Evolutionary conservation across 148 eudicot species (phyloP).

Genomic region (Diospyros lotus): DNA sequence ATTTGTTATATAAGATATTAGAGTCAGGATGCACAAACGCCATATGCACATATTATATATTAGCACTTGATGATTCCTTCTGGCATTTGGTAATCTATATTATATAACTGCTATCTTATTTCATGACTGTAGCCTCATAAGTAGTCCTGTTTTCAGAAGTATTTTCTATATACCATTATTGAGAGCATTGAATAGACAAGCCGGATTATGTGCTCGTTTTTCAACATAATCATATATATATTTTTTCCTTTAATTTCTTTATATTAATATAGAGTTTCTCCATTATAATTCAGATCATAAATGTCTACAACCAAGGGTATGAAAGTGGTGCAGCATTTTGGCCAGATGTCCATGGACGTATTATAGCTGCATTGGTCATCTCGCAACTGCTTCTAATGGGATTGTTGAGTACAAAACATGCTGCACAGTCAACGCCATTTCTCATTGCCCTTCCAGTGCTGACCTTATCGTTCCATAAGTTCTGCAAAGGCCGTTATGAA

Average conservation of each 20-base stretch:
- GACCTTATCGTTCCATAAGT: constrained; percentile 69
- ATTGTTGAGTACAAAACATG: constrained; percentile 34
- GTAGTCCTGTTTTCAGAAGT: not conserved
- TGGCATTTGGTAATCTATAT: not conserved
- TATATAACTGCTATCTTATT: too few species aligned
- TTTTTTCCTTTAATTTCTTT: not conserved
- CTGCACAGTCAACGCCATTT: constrained; percentile 69
- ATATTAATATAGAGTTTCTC: not conserved
- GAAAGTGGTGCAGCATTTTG: constrained; percentile 92
- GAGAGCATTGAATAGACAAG: too few species aligned
- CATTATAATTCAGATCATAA: constrained; percentile 55
- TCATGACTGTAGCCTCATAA: not conserved
- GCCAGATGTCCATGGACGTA: constrained; percentile 94
- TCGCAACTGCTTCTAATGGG: too few species aligned
- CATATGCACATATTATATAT: not conserved
- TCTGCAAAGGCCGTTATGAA: constrained; percentile 90
- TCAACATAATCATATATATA: not conserved
- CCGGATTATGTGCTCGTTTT: not conserved
- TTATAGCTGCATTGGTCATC: constrained; percentile 52
- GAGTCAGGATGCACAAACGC: not conserved
- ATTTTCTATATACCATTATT: not conserved
- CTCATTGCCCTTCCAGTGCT: constrained; percentile 80
- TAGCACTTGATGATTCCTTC: not conserved
- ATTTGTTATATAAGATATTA: not conserved
- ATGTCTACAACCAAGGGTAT: constrained; percentile 30